Evolutionary conservation across 176 grass and related monocot genomes (phyloP).

Genomic region (Dactylis glomerata): DNA sequence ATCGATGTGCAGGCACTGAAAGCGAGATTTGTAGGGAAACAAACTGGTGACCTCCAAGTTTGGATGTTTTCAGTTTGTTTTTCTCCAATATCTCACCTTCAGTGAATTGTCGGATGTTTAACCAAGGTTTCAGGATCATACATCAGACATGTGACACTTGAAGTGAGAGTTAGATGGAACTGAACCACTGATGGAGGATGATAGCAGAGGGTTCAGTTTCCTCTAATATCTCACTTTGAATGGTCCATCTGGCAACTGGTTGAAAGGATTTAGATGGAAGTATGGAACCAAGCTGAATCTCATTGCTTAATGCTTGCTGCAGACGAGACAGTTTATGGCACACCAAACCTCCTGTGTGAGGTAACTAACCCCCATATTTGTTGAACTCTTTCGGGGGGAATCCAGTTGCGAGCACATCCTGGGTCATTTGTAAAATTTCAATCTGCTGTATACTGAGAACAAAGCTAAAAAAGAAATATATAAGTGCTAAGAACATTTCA

Average conservation of each 20-base stretch:
- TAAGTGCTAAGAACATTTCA: background rate
- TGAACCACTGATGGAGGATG: background rate
- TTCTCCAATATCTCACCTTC: constrained; percentile 15
- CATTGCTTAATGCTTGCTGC: background rate
- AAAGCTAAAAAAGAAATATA: background rate
- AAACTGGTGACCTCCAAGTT: constrained; percentile 12
- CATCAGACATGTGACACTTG: background rate
- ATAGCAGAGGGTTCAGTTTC: background rate
- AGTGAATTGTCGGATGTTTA: background rate
- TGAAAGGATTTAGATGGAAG: background rate
- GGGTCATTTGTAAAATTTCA: too few species aligned
- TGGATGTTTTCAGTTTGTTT: background rate
- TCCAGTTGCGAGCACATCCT: background rate
- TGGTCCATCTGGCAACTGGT: background rate
- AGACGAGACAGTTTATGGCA: background rate
- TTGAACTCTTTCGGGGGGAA: background rate
- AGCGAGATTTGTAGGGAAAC: constrained; percentile 34
- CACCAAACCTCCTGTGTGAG: background rate
- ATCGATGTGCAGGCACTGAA: constrained; percentile 3
- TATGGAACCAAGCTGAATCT: background rate
- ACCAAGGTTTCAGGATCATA: background rate
- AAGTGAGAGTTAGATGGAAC: constrained; percentile 41
- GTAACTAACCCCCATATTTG: background rate
- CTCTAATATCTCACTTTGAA: constrained; percentile 30
- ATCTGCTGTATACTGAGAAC: too few species aligned